Percentiles rank a stretch among this genome's conserved stretches.
phyloP scores from a whole-genome alignment of 257 asterid genomes.

The Phtheirospermum japonicum region DNA sequence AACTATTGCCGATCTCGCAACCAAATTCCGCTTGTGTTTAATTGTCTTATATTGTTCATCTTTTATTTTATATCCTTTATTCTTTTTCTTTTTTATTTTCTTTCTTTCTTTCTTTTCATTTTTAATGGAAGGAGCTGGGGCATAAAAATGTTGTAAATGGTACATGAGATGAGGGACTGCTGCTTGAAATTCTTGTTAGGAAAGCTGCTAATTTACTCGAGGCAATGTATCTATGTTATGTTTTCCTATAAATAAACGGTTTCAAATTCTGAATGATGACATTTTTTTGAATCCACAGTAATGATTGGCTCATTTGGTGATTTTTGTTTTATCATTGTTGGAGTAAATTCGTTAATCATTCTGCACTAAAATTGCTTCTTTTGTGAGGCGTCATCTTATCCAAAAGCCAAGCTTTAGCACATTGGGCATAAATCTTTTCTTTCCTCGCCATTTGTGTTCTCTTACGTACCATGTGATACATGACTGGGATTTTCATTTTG shows the following conservation, averaged over 20 bases:
- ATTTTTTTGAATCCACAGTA: conserved; percentile 6
- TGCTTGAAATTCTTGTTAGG: too few species aligned
- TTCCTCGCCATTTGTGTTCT: conserved; percentile 9
- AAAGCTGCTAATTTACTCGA: conserved; percentile 1
- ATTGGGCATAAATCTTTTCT: conserved; percentile 3
- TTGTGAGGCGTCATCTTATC: conserved; percentile 2
- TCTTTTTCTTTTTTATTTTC: too few species aligned
- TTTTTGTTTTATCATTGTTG: conserved; percentile 22
- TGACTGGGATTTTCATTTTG: conserved; percentile 17
- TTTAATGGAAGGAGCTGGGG: neutral
- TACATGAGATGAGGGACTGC: neutral
- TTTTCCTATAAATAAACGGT: conserved; percentile 4
- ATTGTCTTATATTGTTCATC: neutral
- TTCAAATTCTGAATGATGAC: conserved; percentile 14
- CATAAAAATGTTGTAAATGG: neutral
- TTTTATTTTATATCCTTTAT: neutral
- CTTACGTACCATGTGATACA: conserved; percentile 16
- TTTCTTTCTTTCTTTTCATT: too few species aligned
- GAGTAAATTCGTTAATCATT: conserved; percentile 1
- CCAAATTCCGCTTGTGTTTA: neutral
- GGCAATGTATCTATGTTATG: neutral
- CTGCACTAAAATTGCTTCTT: conserved; percentile 17
- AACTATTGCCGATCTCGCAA: neutral
- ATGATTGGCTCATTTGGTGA: conserved; percentile 25
- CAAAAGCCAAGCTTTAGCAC: conserved; percentile 9